Conservation (phyloP, 192 early-diverging fungal genomes). For the Backusella tarrabulga region DNA sequence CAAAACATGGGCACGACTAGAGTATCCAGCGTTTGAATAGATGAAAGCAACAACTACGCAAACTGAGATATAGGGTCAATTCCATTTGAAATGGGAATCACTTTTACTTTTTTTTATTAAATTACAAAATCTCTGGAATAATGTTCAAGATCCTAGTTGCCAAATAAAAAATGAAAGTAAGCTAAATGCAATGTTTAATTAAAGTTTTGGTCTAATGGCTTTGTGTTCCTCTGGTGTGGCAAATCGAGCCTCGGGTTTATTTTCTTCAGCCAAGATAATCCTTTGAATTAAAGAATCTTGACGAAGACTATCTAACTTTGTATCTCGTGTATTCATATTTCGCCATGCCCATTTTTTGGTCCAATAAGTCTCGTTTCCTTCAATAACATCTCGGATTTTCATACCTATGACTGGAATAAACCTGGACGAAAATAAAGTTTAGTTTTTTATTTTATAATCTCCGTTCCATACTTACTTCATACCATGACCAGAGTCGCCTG, state of each 20-base stretch:
- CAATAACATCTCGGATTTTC: constrained; percentile 45
- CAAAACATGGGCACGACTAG: too few species aligned
- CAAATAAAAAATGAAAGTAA: background rate
- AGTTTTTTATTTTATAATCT: background rate
- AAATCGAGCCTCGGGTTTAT: constrained; percentile 10
- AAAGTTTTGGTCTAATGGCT: constrained; percentile 13
- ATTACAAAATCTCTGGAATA: too few species aligned
- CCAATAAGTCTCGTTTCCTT: constrained; percentile 21
- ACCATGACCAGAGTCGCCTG: constrained; percentile 55
- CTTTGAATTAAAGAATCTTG: background rate
- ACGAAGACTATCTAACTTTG: constrained; percentile 10
- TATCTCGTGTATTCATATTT: background rate
- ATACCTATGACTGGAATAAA: constrained; percentile 47
- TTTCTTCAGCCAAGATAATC: background rate
- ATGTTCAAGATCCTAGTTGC: too few species aligned
- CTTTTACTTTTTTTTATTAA: too few species aligned
- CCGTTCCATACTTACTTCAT: constrained; percentile 39
- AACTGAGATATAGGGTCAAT: too few species aligned
- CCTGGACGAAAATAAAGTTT: constrained; percentile 5
- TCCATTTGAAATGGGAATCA: too few species aligned
- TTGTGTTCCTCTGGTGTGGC: constrained; percentile 10
- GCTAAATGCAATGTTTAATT: background rate
- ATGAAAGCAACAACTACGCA: too few species aligned
- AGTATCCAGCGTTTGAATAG: too few species aligned
- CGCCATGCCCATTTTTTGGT: constrained; percentile 5